Evolutionary conservation across 208 protist species (phyloP).

Genomic region (Crithidia sp.): DNA sequence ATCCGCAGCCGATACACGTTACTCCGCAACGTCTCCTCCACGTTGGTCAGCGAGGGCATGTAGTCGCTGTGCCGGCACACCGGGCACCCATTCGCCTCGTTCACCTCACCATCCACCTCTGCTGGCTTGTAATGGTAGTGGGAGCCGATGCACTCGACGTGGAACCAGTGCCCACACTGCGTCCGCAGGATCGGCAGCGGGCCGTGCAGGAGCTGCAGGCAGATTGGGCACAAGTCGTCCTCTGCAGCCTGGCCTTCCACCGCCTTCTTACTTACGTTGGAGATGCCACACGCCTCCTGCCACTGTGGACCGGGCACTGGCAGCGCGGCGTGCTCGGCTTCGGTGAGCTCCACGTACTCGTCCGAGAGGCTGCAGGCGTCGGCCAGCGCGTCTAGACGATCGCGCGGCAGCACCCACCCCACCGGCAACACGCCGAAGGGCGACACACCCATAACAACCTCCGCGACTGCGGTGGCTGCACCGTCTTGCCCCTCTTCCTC

Average conservation of each 20-base stretch:
- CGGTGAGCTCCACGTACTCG: conserved; percentile 28
- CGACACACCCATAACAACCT: conserved; percentile 31
- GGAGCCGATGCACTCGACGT: conserved; percentile 53
- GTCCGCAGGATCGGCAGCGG: conserved; percentile 37
- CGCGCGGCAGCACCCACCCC: conserved; percentile 34
- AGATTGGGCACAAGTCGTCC: conserved; percentile 46
- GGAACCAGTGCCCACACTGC: conserved; percentile 54
- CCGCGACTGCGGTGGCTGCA: conserved; percentile 11
- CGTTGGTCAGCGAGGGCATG: conserved; percentile 31
- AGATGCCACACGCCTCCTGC: conserved; percentile 21
- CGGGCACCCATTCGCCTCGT: conserved; percentile 39
- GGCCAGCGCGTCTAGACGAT: conserved; percentile 25
- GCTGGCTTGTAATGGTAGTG: conserved; percentile 31
- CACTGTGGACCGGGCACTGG: conserved; percentile 21
- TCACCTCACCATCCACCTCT: conserved; percentile 29
- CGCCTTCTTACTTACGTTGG: conserved; percentile 13
- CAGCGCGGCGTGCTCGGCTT: conserved; percentile 19
- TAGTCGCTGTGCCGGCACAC: conserved; percentile 41
- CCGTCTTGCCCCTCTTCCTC: not conserved
- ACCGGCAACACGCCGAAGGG: conserved; percentile 39
- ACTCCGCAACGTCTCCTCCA: conserved; percentile 13
- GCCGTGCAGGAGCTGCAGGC: conserved; percentile 37
- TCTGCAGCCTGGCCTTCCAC: not conserved
- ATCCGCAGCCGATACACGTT: conserved; percentile 42
- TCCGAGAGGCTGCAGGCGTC: conserved; percentile 4